phyloP scores from a whole-genome alignment of 768 basidiomycete genomes.

The Strobilomyces confusus region DNA sequence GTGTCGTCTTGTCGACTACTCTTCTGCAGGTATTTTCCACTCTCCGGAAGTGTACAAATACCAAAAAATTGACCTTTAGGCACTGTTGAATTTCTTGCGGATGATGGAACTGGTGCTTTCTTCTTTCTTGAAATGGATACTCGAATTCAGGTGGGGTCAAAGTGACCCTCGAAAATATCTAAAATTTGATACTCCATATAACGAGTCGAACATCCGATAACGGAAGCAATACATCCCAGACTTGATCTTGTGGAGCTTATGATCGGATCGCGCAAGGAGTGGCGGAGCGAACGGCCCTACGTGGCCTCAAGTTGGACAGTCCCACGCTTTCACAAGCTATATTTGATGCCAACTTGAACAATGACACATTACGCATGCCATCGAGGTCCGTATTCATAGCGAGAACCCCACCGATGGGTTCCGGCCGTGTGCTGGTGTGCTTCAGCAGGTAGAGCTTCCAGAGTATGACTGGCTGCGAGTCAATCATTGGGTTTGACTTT shows the following conservation, averaged over 20 bases:
- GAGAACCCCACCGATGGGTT: constrained; percentile 60
- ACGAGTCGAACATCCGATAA: constrained; percentile 66
- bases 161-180: background rate
- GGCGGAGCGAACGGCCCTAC: constrained; percentile 27
- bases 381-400: constrained; percentile 58
- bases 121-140: constrained; percentile 76
- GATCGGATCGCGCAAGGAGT: constrained; percentile 58
- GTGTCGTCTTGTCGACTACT: constrained; percentile 47
- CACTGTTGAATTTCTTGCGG: constrained; percentile 65
- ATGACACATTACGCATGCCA: constrained; percentile 34
- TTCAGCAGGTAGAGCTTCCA: constrained; percentile 50
- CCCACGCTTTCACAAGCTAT: constrained; percentile 36
- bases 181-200: background rate
- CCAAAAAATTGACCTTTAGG: constrained; percentile 31
- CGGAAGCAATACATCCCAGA: constrained; percentile 49
- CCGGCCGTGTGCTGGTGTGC: constrained; percentile 54
- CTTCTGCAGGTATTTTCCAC: constrained; percentile 46
- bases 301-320: constrained; percentile 15
- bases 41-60: background rate
- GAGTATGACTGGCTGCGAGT: constrained; percentile 51
- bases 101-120: constrained; percentile 48
- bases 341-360: constrained; percentile 29
- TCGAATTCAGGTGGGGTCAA: constrained; percentile 45
- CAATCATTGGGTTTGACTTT: constrained; percentile 49
- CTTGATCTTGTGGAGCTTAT: constrained; percentile 64